A percentile compares a stretch with the other conserved stretches of the same genome.
These are phyloP conservation scores for Emmonsia crescens DNA, from an alignment of 2,329 filamentous ascomycete genomes.

Conservation along the genomic window DNA sequence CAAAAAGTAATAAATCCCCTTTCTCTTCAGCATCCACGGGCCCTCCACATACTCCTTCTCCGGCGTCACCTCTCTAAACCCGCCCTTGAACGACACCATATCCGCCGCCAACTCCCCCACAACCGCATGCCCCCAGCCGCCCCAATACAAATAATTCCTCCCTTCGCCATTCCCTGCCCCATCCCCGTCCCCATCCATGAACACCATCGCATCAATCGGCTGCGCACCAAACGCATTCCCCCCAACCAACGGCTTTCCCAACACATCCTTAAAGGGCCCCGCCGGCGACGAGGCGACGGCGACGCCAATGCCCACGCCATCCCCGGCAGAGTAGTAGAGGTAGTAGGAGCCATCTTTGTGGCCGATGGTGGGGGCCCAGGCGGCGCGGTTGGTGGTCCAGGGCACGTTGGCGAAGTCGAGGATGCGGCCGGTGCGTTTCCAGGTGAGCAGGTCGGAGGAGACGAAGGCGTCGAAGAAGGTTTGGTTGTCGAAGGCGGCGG, in stretches of 20 bases:
- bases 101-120: slow-evolving; percentile 35
- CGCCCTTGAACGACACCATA: slow-evolving; percentile 37
- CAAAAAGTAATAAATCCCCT: slow-evolving; percentile 36
- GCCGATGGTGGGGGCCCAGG: slow-evolving; percentile 41
- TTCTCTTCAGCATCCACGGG: slow-evolving; percentile 35
- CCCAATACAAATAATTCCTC: background rate
- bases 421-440: slow-evolving; percentile 39
- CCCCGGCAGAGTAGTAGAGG: slow-evolving; percentile 43
- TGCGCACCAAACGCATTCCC: slow-evolving; percentile 39
- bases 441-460: slow-evolving; percentile 38
- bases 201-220: slow-evolving; percentile 39
- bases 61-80: slow-evolving; percentile 39
- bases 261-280: slow-evolving; percentile 34
- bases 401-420: slow-evolving; percentile 30
- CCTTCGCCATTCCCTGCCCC: background rate
- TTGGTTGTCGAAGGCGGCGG: slow-evolving; percentile 36
- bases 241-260: slow-evolving; percentile 34
- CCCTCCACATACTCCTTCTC: slow-evolving; percentile 35
- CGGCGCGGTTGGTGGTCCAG: slow-evolving; percentile 36
- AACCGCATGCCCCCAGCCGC: slow-evolving; percentile 33
- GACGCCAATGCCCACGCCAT: slow-evolving; percentile 37
- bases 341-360: slow-evolving; percentile 37
- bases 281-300: slow-evolving; percentile 27
- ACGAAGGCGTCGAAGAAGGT: slow-evolving; percentile 44
- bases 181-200: slow-evolving; percentile 33